These are phyloP conservation scores for Micromonas pusilla DNA, from an alignment of 139 green algal species.

Conservation along the genomic window DNA sequence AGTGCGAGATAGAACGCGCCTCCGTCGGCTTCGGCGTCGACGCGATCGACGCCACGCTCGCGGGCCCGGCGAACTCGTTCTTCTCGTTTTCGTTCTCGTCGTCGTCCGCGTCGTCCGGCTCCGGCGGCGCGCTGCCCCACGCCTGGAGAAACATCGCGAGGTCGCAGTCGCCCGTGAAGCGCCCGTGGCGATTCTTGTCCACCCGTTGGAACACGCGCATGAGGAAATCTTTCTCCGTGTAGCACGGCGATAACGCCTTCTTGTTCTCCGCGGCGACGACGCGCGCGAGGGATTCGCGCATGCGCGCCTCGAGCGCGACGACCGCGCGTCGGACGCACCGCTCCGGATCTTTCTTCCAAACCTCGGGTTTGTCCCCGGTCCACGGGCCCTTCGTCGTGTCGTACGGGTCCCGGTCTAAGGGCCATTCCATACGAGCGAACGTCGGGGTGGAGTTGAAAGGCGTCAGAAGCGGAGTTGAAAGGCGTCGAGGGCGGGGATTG, in stretches of 20 bases:
- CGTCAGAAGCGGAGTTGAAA: too few relatives aligned
- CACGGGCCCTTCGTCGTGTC: neutral
- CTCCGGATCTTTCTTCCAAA: neutral
- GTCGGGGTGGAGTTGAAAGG: too few relatives aligned
- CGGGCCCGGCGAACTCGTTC: neutral
- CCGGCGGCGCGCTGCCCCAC: neutral
- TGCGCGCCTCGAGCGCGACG: neutral
- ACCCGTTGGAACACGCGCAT: neutral
- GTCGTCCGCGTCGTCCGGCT: neutral
- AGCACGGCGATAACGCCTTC: neutral
- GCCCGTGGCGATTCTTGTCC: neutral
- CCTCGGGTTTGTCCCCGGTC: neutral
- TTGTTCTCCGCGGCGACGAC: neutral
- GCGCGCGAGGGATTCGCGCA: neutral
- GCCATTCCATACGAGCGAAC: too few relatives aligned
- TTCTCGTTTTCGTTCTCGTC: neutral
- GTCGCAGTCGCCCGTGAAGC: neutral
- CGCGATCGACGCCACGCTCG: neutral
- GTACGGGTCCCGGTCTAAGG: neutral
- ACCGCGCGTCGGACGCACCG: neutral
- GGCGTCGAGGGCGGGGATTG: too few relatives aligned
- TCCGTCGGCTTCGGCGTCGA: too few relatives aligned
- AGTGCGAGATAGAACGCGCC: too few relatives aligned
- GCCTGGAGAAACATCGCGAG: neutral
- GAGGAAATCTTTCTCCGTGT: neutral